Percentiles rank a stretch among this genome's conserved stretches.
phyloP scores from a whole-genome alignment of 306 rosid genomes.

The Cucurbita argyrosperma region DNA sequence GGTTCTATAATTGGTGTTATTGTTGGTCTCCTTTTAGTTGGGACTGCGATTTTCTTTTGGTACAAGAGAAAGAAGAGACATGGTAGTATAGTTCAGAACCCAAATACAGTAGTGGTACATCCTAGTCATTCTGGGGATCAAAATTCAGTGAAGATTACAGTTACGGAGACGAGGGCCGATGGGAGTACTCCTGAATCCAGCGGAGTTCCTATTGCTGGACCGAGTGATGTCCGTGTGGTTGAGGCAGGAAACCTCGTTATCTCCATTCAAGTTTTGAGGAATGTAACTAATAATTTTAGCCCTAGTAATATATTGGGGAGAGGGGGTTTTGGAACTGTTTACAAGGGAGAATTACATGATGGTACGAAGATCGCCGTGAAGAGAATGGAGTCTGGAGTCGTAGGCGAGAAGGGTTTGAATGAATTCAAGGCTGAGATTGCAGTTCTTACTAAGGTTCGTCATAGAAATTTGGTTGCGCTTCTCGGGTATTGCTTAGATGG shows the following conservation, averaged over 20 bases:
- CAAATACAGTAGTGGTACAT: conserved; percentile 16
- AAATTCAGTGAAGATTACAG: conserved; percentile 24
- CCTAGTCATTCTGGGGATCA: conserved; percentile 31
- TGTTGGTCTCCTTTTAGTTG: conserved; percentile 15
- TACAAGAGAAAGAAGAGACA: conserved; percentile 6
- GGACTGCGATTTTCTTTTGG: conserved; percentile 9
- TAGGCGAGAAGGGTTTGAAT: conserved; percentile 42
- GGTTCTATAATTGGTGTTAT: conserved; percentile 22
- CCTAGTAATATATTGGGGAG: conserved; percentile 48
- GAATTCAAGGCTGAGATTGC: conserved; percentile 76
- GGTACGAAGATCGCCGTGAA: conserved; percentile 91
- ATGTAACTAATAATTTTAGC: conserved; percentile 56
- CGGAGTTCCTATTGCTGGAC: conserved; percentile 20
- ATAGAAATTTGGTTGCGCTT: conserved; percentile 68
- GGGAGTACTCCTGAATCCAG: conserved; percentile 8
- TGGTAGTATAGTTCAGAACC: conserved; percentile 14
- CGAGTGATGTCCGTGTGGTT: conserved; percentile 27
- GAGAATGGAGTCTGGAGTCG: conserved; percentile 65
- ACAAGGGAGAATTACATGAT: conserved; percentile 71
- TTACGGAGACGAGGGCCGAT: conserved; percentile 9
- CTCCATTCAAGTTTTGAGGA: conserved; percentile 52
- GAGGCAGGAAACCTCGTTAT: conserved; percentile 56
- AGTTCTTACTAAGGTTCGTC: conserved; percentile 80
- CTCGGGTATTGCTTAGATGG: conserved; percentile 89
- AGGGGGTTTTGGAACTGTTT: conserved; percentile 84